Base-by-base conservation (phyloP, 306 rosid species). In the Quercus parvula region DNA sequence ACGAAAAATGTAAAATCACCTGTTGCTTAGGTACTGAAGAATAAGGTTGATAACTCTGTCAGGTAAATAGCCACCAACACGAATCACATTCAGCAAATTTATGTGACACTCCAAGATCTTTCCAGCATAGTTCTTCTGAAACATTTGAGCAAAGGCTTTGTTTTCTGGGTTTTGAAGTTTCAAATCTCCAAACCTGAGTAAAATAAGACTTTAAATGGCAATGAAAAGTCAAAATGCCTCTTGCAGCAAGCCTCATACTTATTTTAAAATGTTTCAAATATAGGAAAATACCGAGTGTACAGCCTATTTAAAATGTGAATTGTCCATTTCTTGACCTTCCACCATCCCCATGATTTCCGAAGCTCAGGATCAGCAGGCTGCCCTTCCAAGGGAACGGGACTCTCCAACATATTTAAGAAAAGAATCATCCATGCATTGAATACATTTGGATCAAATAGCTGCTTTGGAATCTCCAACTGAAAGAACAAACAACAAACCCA, bases 251-350 rank as follows among this genome's bases (percentile, higher is more conserved):
- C 57, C 70, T 69, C 27, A 76, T 46, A 31, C 66, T 69, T 5
- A 56, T 22, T 72, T 25, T 63, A 52, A 11, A 33, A 72, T 63
- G 72, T 71, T 24, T 70, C 46, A 41, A 41, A 52, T 70, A 79
- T 25, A 79, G 72, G 72, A 78, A 24, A 27, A 75, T 85, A 93
- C 99, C 99, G 92, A 62, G 98, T 95, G 83, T 88, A 95, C 74
- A 95, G 89, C 87, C 99, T 85, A 81, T 95, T 93, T 67, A 95
- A 79, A 81, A 95, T 95, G 79, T 91, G 99, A 76, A 93, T 94
- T 9, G 99, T 95, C 99, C 99, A 93, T 81, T 95, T 95, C 92
- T 93, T 95, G 88, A 93, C 99, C 89, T 95, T 95, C 99, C 99
- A 95, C 99, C 99, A 93, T 33, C 91, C 99, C 99, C 99, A 95